A percentile compares a stretch with the other conserved stretches of the same genome.
Evolutionary conservation across 2,329 filamentous ascomycete species (phyloP).

Genomic region (Daldinia eschscholtzii): DNA sequence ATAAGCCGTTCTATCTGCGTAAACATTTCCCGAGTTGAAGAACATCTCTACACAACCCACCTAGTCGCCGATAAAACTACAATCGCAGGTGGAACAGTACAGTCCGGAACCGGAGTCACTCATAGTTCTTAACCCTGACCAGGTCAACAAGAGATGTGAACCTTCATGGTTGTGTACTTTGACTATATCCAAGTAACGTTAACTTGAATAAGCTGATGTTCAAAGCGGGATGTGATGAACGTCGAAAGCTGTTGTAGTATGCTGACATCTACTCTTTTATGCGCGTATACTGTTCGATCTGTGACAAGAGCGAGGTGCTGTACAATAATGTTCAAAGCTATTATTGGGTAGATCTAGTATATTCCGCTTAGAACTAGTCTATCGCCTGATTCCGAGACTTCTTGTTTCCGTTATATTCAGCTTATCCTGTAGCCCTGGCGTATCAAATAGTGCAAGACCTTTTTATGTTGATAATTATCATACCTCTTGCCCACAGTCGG

Average conservation of each 20-base stretch:
- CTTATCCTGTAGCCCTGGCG: background rate
- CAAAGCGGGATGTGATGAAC: background rate
- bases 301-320: background rate
- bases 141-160: background rate
- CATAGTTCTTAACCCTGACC: background rate
- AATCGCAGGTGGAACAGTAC: background rate
- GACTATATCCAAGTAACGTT: background rate
- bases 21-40: background rate
- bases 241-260: background rate
- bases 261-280: background rate
- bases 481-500: constrained; percentile 9
- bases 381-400: constrained; percentile 9
- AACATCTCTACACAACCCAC: background rate
- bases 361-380: background rate
- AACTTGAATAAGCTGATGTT: background rate
- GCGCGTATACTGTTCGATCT: background rate
- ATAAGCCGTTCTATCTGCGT: background rate
- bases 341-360: constrained; percentile 5
- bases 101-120: background rate
- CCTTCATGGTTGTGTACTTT: background rate
- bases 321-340: background rate
- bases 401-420: constrained; percentile 14
- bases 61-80: background rate
- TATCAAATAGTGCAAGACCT: constrained; percentile 9
- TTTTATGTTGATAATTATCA: constrained; percentile 10